Evolutionary conservation across 73 alveolate genomes (phyloP), one percentile per base, ranked within the genome.

Genomic region (Paramecium biaurelia): DNA sequence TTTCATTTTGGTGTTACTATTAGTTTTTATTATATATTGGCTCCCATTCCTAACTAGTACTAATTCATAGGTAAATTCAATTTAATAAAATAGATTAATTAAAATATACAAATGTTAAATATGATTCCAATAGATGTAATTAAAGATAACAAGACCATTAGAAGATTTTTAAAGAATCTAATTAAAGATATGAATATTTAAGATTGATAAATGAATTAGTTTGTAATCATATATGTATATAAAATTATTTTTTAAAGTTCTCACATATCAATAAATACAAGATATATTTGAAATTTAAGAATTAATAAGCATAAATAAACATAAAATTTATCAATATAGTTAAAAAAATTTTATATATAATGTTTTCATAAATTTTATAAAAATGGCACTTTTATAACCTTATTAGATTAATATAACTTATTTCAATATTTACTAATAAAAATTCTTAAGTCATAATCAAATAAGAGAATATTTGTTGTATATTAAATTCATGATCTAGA

Each of bases 111-210:
- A 43, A 79, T 45, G 76, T 14, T 79, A 0, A 79, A 79, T 79
- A 42, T 79, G 89, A 79, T 79, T 7, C 76, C 74, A 2, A 45
- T 43, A 1, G 72, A 79, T 24, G 76, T 79, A 24, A 79, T 79
- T 79, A 79, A 79, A 32, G 45, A 79, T 28, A 79, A 79, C 15
- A 79, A 79, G 6, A 79, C 28, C 1, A 42, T 79, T 35, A 79
- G 76, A 42, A 45, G 72, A 24, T 79, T 43, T 45, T 24, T 79
- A 15, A 24, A 41, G 26, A 26, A 63, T 26, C 26, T 63, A 28
- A 63, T 63, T 14, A 26, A 26, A 26, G 84, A 30, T 63, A 26
- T 63, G 47, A 32, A 63, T 63, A 32, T 63, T 4, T 53, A 53
- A 53, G 34, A 53, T 53, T n/a, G 34, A 53, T 5, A 20, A 18